Evolutionary conservation across 2,329 filamentous ascomycete species (phyloP), one percentile per base, ranked within the genome.

Genomic region (Aspergillus quadrilineatus): DNA sequence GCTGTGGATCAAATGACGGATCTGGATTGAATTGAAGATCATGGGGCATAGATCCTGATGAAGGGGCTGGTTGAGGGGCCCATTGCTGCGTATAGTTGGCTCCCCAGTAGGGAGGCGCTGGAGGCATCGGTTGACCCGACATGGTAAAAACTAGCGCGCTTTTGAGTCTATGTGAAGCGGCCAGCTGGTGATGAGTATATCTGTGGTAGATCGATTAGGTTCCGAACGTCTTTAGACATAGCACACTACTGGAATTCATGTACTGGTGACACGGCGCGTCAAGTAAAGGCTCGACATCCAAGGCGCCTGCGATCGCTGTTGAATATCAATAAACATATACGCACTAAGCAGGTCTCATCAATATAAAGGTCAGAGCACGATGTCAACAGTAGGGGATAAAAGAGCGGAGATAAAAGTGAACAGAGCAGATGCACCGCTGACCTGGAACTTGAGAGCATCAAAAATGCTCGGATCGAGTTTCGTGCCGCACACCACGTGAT

Each of bases 111-210:
- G 76, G 68, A 39, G 78, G 75, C 44, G 73, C 73, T 57, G 71
- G 68, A 54, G 76, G 76, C 68, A 50, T 37, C 1, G 45, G 39
- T 15, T 81, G 79, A 57, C 78, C 74, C 49, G 79, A 77, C 79
- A 81, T 81, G 49, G 52, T 68, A 14, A 28, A 48, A 12, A 29
- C 17, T 37, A 17, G 48, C 41, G 50, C 42, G 15, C 47, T 36
- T 32, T 30, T 5, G 10, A 36, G 28, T 39, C 22, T 29, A 45
- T 28, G 9, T 22, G 39, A 15, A 30, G 49, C 17, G 17, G 7
- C 26, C 26, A 32, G 22, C 54, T n/a, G 48, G 43, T 55, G 53
- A 59, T 53, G 57, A 54, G 55, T 37, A 42, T 51, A 15, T 36
- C 26, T 44, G 39, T 44, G 14, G 36, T 14, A 36, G 47, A 54